A percentile compares a stretch with the other conserved stretches of the same genome.
phyloP scores from a whole-genome alignment of 1,284 basidiomycete species.

The Ceratobasidium sp. region DNA sequence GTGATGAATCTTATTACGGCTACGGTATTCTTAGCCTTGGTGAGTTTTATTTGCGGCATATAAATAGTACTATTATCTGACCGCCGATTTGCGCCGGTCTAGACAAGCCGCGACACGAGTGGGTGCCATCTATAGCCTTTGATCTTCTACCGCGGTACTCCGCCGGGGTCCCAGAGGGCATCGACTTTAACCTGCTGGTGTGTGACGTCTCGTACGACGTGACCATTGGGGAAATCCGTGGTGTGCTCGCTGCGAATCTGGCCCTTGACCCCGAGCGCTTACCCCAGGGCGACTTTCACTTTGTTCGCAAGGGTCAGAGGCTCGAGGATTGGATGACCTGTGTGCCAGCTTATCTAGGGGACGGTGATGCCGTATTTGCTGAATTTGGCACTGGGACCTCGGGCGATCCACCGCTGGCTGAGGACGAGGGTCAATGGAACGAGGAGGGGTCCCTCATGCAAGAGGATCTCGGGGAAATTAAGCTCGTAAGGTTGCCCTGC shows the following conservation, averaged over 20 bases:
- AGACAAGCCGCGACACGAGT: constrained; percentile 42
- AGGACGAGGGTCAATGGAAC: constrained; percentile 14
- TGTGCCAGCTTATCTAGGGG: constrained; percentile 39
- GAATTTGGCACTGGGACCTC: constrained; percentile 24
- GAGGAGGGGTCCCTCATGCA: constrained; percentile 9
- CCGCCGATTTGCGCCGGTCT: background rate
- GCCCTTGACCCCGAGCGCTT: constrained; percentile 35
- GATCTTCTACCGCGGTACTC: constrained; percentile 40
- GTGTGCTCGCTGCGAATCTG: constrained; percentile 23
- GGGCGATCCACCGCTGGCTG: background rate
- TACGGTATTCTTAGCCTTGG: constrained; percentile 45
- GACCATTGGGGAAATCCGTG: constrained; percentile 41
- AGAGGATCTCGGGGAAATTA: constrained; percentile 43
- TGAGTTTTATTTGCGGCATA: constrained; percentile 13
- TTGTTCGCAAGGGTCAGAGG: constrained; percentile 39
- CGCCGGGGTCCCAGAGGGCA: constrained; percentile 30
- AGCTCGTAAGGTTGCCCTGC: constrained; percentile 38
- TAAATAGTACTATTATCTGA: background rate
- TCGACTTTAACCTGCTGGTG: constrained; percentile 40
- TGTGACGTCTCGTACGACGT: constrained; percentile 43
- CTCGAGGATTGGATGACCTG: constrained; percentile 44
- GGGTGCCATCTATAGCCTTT: constrained; percentile 40
- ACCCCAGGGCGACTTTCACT: constrained; percentile 36
- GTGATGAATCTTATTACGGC: constrained; percentile 35
- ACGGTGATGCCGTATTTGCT: constrained; percentile 39